Percentiles rank a stretch among this genome's conserved stretches.
These are phyloP conservation scores for Thalassiosira oceanica DNA, from an alignment of 352 stramenopile species.

Conservation along the genomic window DNA sequence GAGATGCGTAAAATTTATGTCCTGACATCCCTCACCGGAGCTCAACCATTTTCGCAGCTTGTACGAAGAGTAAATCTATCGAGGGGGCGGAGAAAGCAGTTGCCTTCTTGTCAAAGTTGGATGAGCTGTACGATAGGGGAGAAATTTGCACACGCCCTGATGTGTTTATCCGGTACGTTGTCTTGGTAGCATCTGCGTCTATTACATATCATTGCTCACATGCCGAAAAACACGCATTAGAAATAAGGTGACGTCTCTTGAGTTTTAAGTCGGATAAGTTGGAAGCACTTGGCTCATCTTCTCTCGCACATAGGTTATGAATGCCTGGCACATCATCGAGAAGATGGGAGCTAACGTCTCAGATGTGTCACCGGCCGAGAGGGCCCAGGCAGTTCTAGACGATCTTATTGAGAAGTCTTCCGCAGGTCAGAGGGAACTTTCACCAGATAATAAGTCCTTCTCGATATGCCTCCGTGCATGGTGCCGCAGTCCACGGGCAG, in stretches of 20 bases:
- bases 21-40: no score
- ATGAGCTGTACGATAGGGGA: conserved; percentile 31
- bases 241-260: no score
- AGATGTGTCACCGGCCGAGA: conserved; percentile 21
- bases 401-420: conserved; percentile 19
- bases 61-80: conserved; percentile 19
- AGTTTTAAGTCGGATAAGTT: no score
- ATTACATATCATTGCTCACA: no score
- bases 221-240: no score
- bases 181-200: no score
- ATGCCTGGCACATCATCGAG: conserved; percentile 36
- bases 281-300: no score
- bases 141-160: conserved; percentile 36
- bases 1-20: no score
- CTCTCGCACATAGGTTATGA: conserved; percentile 37
- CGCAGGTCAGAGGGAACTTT: conserved; percentile 12
- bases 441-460: conserved; percentile 37
- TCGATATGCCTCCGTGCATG: conserved; percentile 36
- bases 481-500: conserved; percentile 23
- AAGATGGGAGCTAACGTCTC: conserved; percentile 10
- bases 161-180: no score
- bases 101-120: conserved; percentile 27
- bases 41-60: no score
- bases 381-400: conserved; percentile 28
- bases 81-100: conserved; percentile 31